Evolutionary conservation across 768 basidiomycete genomes (phyloP).

Genomic region (Leucocoprinus leucothites): DNA sequence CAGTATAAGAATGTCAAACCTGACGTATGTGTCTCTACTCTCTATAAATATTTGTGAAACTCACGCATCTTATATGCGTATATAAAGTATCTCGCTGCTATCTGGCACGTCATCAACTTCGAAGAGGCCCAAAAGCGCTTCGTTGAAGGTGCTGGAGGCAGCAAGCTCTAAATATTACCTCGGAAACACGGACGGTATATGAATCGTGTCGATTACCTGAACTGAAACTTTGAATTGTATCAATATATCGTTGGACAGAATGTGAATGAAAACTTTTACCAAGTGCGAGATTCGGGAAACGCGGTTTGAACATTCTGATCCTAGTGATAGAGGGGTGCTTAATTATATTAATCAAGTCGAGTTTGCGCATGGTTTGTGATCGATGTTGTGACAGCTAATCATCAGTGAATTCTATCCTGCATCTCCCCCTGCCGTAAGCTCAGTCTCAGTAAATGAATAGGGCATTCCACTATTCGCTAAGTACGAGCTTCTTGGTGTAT

Average conservation of each 20-base stretch:
- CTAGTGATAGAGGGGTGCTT: too few species aligned
- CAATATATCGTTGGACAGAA: background rate
- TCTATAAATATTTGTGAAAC: slow-evolving; percentile 28
- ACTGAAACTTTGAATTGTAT: background rate
- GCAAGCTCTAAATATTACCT: slow-evolving; percentile 15
- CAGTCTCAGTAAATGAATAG: too few species aligned
- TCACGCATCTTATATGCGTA: slow-evolving; percentile 23
- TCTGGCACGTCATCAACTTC: slow-evolving; percentile 97
- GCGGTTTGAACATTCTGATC: too few species aligned
- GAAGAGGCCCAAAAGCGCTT: slow-evolving; percentile 77
- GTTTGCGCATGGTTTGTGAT: too few species aligned
- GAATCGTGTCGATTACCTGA: background rate
- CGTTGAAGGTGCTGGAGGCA: slow-evolving; percentile 28
- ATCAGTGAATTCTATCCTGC: too few species aligned
- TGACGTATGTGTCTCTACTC: slow-evolving; percentile 57
- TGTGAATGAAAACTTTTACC: background rate
- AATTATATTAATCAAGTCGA: too few species aligned
- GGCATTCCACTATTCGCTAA: too few species aligned
- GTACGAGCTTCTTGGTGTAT: too few species aligned
- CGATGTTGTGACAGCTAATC: too few species aligned
- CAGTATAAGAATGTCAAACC: slow-evolving; percentile 91
- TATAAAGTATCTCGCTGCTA: slow-evolving; percentile 88
- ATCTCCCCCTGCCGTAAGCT: too few species aligned
- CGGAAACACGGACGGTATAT: background rate
- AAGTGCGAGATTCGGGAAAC: background rate